Evolutionary conservation across 2,329 filamentous ascomycete genomes (phyloP).

Genomic region (Penicillium italicum): DNA sequence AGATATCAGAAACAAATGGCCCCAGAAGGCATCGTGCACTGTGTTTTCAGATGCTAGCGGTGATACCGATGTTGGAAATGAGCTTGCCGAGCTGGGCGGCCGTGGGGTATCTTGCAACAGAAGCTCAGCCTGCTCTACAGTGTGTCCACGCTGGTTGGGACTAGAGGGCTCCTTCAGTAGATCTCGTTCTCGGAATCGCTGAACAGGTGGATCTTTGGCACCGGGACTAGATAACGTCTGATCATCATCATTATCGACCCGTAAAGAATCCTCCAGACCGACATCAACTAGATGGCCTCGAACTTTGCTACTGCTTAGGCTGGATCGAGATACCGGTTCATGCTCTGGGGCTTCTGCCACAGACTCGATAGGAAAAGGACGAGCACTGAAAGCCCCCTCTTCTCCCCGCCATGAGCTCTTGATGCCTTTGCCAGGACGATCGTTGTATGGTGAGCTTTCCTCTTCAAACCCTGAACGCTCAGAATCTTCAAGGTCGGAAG

Average conservation of each 20-base stretch:
- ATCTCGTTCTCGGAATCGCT: conserved; percentile 51
- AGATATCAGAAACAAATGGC: conserved; percentile 81
- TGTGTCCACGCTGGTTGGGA: conserved; percentile 44
- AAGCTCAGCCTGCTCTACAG: conserved; percentile 52
- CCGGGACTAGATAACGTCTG: conserved; percentile 40
- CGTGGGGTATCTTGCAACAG: conserved; percentile 44
- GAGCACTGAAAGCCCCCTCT: conserved; percentile 41
- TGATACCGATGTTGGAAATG: conserved; percentile 56
- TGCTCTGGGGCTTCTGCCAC: conserved; percentile 37
- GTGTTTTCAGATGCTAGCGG: conserved; percentile 66
- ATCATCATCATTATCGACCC: conserved; percentile 44
- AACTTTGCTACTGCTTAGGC: conserved; percentile 51
- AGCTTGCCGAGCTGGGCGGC: conserved; percentile 49
- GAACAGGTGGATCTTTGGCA: conserved; percentile 51
- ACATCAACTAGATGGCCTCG: conserved; percentile 77
- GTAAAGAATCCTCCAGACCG: conserved; percentile 66
- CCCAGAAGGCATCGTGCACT: conserved; percentile 86
- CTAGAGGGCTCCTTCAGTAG: conserved; percentile 38
- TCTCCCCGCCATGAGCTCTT: conserved; percentile 56
- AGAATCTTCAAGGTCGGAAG: conserved; percentile 74
- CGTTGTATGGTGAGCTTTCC: conserved; percentile 37
- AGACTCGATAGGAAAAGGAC: conserved; percentile 35
- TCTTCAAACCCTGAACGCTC: conserved; percentile 57
- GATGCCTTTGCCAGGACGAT: conserved; percentile 48
- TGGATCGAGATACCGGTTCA: conserved; percentile 26